phyloP scores from a whole-genome alignment of 2,329 filamentous ascomycete species.

The Fusarium lyarnte region DNA sequence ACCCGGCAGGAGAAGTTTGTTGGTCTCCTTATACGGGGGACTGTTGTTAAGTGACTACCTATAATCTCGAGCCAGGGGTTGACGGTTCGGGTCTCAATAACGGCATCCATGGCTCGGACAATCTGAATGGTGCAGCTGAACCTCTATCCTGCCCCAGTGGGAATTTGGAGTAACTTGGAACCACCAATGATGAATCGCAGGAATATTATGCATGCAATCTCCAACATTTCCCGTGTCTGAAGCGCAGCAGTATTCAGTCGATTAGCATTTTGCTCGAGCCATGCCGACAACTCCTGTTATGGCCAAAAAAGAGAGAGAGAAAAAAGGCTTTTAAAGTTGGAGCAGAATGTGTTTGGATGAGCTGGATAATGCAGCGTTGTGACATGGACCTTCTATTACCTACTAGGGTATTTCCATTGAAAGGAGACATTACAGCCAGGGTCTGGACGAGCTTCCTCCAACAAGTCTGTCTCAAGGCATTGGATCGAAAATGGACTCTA shows the following conservation, averaged over 20 bases:
- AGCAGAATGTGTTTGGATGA: neutral
- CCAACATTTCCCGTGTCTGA: neutral
- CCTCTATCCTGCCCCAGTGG: neutral
- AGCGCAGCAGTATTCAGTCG: neutral
- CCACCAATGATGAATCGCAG: neutral
- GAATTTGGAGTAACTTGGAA: neutral
- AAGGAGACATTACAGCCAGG: neutral
- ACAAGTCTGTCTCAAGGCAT: neutral
- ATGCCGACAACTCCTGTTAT: neutral
- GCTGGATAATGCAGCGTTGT: neutral
- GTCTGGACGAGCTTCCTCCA: neutral
- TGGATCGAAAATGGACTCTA: neutral
- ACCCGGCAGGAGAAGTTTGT: neutral
- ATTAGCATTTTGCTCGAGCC: neutral
- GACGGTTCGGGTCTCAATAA: neutral
- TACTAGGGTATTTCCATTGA: neutral
- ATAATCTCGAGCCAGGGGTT: neutral
- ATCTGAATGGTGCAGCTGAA: neutral
- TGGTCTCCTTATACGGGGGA: neutral
- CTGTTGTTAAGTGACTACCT: neutral
- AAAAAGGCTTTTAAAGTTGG: neutral
- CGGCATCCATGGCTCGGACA: neutral
- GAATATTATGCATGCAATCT: neutral
- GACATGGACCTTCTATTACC: neutral
- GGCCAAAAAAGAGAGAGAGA: neutral